Percentiles rank a stretch among this genome's conserved stretches.
phyloP scores from a whole-genome alignment of 352 stramenopile species.

The Globisporangium acanthophoron region DNA sequence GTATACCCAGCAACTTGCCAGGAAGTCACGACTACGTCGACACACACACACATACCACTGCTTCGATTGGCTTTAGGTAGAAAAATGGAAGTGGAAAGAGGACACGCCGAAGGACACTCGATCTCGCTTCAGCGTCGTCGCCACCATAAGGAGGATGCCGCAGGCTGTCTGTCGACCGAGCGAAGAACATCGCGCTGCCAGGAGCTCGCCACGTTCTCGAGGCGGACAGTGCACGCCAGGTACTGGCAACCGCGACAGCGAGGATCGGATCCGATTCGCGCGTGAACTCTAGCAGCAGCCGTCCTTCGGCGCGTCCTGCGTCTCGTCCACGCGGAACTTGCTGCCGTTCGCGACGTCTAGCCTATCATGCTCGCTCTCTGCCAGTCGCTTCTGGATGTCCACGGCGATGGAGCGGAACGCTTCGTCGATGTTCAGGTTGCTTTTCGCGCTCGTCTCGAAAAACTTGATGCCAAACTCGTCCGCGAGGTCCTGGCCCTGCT shows the following conservation, averaged over 20 bases:
- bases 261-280: background rate
- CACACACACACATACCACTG: background rate
- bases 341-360: slow-evolving; percentile 85
- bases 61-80: background rate
- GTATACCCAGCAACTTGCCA: no score
- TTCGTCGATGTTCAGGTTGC: slow-evolving; percentile 91
- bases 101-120: background rate
- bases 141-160: background rate
- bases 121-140: background rate
- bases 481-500: slow-evolving; percentile 91
- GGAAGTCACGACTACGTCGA: no score
- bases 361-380: slow-evolving; percentile 84
- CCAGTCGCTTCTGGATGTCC: slow-evolving; percentile 85
- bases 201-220: background rate
- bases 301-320: slow-evolving; percentile 73
- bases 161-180: background rate
- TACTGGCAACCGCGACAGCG: background rate
- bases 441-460: slow-evolving; percentile 93
- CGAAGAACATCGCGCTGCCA: background rate
- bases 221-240: background rate
- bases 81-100: background rate
- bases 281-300: slow-evolving; percentile 56
- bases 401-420: slow-evolving; percentile 86
- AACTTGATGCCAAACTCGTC: slow-evolving; percentile 94
- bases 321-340: slow-evolving; percentile 84